Conservation (phyloP, 78 protist genomes). For the Creolimax fragrantissima region DNA sequence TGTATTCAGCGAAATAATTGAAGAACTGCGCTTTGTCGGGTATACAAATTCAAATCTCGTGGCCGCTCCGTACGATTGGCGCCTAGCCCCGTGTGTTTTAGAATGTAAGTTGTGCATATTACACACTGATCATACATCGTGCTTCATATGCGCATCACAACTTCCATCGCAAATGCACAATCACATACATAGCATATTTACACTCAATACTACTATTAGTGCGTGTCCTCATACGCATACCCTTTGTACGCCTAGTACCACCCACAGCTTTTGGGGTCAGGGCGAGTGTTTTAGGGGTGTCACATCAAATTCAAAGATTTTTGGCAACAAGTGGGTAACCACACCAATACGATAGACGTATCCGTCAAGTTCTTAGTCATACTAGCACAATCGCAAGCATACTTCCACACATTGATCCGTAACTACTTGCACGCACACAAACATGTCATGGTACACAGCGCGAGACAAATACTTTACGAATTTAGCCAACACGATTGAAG, state of each 20-base stretch:
- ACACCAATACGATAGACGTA: background rate
- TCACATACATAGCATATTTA: background rate
- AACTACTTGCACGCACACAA: background rate
- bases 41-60: slow-evolving; percentile 11
- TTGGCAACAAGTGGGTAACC: background rate
- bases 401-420: background rate
- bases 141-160: background rate
- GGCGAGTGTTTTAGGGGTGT: no score
- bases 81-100: background rate
- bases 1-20: background rate
- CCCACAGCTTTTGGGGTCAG: background rate
- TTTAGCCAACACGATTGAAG: background rate
- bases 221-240: background rate
- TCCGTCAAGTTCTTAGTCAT: background rate
- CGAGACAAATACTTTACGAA: background rate
- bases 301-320: no score
- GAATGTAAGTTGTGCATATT: background rate
- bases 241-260: background rate
- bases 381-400: background rate
- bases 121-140: background rate
- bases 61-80: slow-evolving; percentile 31
- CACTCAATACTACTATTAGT: background rate
- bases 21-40: slow-evolving; percentile 1
- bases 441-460: background rate
- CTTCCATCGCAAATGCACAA: background rate